Evolutionary conservation across 371 early-diverging fungal species (phyloP).

Genomic region (Lichtheimia ramosa): DNA sequence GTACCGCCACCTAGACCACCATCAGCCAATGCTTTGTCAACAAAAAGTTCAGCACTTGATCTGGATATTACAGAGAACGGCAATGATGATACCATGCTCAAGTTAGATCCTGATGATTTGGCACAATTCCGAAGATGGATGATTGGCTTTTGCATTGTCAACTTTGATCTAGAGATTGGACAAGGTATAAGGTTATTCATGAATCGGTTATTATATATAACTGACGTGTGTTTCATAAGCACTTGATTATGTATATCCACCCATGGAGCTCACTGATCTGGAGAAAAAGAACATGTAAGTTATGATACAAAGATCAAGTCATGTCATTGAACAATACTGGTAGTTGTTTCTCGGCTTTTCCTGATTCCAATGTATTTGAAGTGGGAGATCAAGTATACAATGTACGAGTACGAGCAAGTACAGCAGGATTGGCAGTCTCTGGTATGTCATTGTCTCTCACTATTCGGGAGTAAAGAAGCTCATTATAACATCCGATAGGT

Average conservation of each 20-base stretch:
- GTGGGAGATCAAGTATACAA: conserved; percentile 90
- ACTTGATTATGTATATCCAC: conserved; percentile 84
- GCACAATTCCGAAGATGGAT: conserved; percentile 78
- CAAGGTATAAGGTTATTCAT: conserved; percentile 59
- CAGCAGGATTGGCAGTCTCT: conserved; percentile 58
- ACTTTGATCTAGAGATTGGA: conserved; percentile 94
- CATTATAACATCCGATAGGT: conserved; percentile 25
- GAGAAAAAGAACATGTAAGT: conserved; percentile 84
- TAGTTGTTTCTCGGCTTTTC: conserved; percentile 93
- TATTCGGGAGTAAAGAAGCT: neutral
- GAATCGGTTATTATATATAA: neutral
- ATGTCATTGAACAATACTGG: neutral
- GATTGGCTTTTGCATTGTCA: conserved; percentile 85
- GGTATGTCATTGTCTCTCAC: conserved; percentile 42
- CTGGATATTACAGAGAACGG: conserved; percentile 42
- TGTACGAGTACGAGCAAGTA: conserved; percentile 79
- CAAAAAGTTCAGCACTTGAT: neutral
- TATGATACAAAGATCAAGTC: neutral
- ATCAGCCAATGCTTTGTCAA: neutral
- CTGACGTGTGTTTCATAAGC: conserved; percentile 44
- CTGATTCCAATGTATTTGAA: conserved; percentile 91
- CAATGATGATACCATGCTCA: conserved; percentile 17
- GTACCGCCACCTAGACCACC: neutral
- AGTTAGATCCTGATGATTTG: conserved; percentile 42
- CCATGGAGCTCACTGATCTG: conserved; percentile 66